A percentile compares a stretch with the other conserved stretches of the same genome.
phyloP scores from a whole-genome alignment of 2,329 filamentous ascomycete genomes.

The Penicillium sp. region DNA sequence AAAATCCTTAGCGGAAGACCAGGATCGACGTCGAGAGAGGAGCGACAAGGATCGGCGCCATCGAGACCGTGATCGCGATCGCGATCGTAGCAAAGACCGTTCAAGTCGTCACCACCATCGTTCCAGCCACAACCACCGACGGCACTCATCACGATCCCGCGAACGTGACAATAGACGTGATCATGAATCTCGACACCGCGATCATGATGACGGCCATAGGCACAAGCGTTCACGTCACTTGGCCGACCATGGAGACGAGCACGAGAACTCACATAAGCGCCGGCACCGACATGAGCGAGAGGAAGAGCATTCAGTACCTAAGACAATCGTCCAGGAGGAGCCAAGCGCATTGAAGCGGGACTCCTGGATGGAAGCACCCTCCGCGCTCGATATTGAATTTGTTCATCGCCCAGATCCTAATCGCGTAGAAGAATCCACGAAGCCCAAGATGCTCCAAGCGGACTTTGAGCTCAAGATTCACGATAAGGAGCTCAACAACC shows the following conservation, averaged over 20 bases:
- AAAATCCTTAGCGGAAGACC: slow-evolving; percentile 68
- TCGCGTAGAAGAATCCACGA: slow-evolving; percentile 50
- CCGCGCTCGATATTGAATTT: slow-evolving; percentile 81
- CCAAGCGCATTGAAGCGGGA: slow-evolving; percentile 66
- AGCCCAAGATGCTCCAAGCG: slow-evolving; percentile 50
- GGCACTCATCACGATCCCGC: slow-evolving; percentile 43
- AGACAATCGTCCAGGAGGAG: slow-evolving; percentile 47
- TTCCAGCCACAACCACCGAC: slow-evolving; percentile 50
- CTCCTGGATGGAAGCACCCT: slow-evolving; percentile 92
- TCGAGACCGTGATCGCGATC: slow-evolving; percentile 34
- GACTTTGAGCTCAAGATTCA: slow-evolving; percentile 74
- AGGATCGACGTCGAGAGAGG: slow-evolving; percentile 42
- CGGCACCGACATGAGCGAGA: slow-evolving; percentile 50
- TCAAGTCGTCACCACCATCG: slow-evolving; percentile 37
- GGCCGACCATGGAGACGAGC: slow-evolving; percentile 55
- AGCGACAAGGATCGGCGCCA: slow-evolving; percentile 43
- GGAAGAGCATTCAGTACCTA: slow-evolving; percentile 38
- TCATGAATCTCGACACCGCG: slow-evolving; percentile 48
- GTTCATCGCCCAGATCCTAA: slow-evolving; percentile 64
- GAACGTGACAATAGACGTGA: slow-evolving; percentile 41
- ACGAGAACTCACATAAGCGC: slow-evolving; percentile 54
- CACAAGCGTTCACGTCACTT: slow-evolving; percentile 68
- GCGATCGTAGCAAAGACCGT: slow-evolving; percentile 49
- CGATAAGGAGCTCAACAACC: slow-evolving; percentile 76
- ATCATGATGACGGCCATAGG: slow-evolving; percentile 60